Evolutionary conservation across 306 rosid species (phyloP).

Genomic region (Begonia fuchsioides): DNA sequence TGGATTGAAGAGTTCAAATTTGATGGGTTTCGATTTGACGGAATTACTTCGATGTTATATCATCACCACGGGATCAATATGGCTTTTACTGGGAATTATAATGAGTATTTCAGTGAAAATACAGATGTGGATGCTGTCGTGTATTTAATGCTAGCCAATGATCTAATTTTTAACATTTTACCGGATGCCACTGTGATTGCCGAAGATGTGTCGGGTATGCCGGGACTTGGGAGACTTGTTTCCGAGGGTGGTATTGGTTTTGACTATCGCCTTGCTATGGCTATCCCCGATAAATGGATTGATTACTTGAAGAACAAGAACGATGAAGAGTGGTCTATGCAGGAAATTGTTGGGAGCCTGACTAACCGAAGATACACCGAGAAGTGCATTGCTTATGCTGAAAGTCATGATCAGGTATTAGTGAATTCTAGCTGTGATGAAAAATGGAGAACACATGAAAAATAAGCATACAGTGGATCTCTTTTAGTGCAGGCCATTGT

Average conservation of each 20-base stretch:
- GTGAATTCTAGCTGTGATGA: neutral
- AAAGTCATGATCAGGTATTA: constrained; percentile 93
- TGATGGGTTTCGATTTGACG: constrained; percentile 98
- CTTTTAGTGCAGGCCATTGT: constrained; percentile 59
- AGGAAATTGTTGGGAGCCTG: constrained; percentile 55
- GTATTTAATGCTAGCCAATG: constrained; percentile 84
- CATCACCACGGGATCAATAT: constrained; percentile 88
- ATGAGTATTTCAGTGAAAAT: constrained; percentile 78
- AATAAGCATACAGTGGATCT: neutral
- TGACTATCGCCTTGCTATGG: constrained; percentile 92
- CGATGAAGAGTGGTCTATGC: constrained; percentile 75
- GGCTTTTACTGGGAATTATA: constrained; percentile 63
- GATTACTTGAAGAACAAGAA: constrained; percentile 75
- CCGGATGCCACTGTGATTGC: constrained; percentile 84
- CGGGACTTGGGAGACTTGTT: constrained; percentile 71
- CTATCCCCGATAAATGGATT: constrained; percentile 88
- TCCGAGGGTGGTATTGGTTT: constrained; percentile 74
- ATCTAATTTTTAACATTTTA: constrained; percentile 46
- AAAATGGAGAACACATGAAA: neutral
- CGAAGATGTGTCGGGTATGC: constrained; percentile 98
- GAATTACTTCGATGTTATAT: constrained; percentile 89
- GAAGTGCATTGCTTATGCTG: constrained; percentile 86
- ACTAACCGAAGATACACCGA: constrained; percentile 90
- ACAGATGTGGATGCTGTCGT: constrained; percentile 89
- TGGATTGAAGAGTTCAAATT: constrained; percentile 87